Percentiles rank a stretch among this genome's conserved stretches.
Evolutionary conservation across 192 early-diverging fungal genomes (phyloP).

Genomic region (Backusella psychrophila): DNA sequence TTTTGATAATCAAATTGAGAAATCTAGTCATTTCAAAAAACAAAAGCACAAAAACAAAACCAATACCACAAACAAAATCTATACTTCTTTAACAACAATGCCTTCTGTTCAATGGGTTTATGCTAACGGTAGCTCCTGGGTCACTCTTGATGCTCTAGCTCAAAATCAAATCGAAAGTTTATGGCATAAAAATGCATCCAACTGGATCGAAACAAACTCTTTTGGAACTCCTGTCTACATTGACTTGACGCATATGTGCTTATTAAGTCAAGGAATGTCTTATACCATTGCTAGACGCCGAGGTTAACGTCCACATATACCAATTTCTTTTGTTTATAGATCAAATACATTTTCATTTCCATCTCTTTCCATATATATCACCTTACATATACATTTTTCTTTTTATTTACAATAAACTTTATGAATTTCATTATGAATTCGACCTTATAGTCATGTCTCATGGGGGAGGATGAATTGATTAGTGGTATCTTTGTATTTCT

Average conservation of each 20-base stretch:
- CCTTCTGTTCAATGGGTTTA: slow-evolving; percentile 7
- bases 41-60: not conserved
- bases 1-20: not conserved
- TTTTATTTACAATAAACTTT: too few species aligned
- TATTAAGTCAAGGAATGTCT: not conserved
- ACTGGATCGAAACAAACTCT: slow-evolving; percentile 3
- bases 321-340: not conserved
- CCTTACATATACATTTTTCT: too few species aligned
- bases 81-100: not conserved
- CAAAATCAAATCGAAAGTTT: slow-evolving; percentile 4
- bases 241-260: not conserved
- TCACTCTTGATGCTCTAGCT: not conserved
- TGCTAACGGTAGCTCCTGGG: slow-evolving; percentile 3
- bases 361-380: not conserved
- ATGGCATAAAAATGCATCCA: not conserved
- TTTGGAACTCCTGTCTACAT: not conserved
- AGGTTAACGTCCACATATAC: not conserved
- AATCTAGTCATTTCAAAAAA: not conserved
- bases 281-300: not conserved
- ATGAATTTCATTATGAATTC: too few species aligned
- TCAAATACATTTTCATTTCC: not conserved
- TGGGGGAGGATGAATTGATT: too few species aligned
- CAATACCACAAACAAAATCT: not conserved
- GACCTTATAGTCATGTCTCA: too few species aligned
- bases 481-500: too few species aligned